Base-by-base conservation (phyloP, 2,329 filamentous ascomycete genomes). In the Fusarium pseudonygamai region DNA sequence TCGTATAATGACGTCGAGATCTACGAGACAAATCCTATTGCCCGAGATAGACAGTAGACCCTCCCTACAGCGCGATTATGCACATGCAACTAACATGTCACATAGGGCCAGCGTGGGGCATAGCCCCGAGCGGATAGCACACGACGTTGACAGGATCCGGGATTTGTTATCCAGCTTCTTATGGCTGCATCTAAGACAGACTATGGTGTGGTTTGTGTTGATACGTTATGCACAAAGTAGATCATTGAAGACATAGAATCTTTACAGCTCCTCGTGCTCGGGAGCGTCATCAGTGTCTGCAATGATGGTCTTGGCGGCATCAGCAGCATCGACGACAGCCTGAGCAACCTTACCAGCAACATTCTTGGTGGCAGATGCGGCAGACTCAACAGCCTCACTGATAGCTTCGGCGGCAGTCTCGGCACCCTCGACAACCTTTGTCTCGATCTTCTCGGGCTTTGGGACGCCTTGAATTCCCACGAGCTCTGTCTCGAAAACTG, bases 401-500 rank as follows among this genome's bases (percentile, higher is more conserved):
- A 72, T 75, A 28, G 73, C 74, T 46, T 78, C 75, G 26, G 72
- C 68, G 37, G 71, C 75, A 40, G 64, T 67, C 53, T 81, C 76
- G 34, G 75, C 77, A 43, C 78, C 71, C 47, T 75, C 74, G 24
- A 67, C 75, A 30, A 73, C 60, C 70, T 79, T 78, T 63, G 60
- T 60, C 68, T 79, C 74, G 53, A 78, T 78, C 75, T 84, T 84
- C 64, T 82, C 83, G 55, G 82, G 80, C 24, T 78, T 79, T 18
- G 81, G 80, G 34, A 96, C 93, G 36, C 95, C 95, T 22, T 91
- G 86, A 79, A 98, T 98, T 63, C 89, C 92, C 78, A 98, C 86
- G 75, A 98, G 86, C 84, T 97, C 94, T 50, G 95, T 97, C 86
- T 97, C 94, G 80, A 98, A 98, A 60, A 98, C 90, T 93, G 77